phyloP scores from a whole-genome alignment of 352 stramenopile species.

The Globisporangium parvum region DNA sequence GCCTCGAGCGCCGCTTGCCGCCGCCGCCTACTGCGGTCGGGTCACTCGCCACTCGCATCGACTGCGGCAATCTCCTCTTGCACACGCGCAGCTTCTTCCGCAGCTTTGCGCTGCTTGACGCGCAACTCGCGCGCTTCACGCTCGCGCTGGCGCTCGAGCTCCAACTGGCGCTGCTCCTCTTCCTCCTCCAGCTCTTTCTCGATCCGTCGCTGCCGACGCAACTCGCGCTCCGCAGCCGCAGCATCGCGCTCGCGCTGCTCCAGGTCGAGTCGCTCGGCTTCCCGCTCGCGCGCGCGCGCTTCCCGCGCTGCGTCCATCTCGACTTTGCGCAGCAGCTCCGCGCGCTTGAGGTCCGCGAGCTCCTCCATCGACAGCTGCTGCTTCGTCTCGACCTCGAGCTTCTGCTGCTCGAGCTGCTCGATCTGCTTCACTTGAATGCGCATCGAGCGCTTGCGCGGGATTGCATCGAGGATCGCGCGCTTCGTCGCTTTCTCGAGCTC shows the following conservation, averaged over 20 bases:
- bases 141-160: constrained; percentile 38
- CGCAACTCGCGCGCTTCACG: constrained; percentile 46
- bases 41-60: not conserved
- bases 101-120: constrained; percentile 35
- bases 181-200: constrained; percentile 61
- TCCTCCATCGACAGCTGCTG: constrained; percentile 55
- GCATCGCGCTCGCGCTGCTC: constrained; percentile 57
- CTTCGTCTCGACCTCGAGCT: constrained; percentile 47
- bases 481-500: constrained; percentile 71
- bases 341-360: constrained; percentile 61
- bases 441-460: constrained; percentile 76
- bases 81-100: constrained; percentile 18
- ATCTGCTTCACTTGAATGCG: constrained; percentile 84
- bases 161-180: constrained; percentile 17
- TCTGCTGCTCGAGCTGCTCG: constrained; percentile 69
- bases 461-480: constrained; percentile 75
- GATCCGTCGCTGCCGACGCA: constrained; percentile 44
- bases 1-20: too few relatives aligned
- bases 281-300: constrained; percentile 39
- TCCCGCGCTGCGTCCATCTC: constrained; percentile 61
- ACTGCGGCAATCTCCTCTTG: constrained; percentile 8
- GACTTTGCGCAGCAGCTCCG: constrained; percentile 61
- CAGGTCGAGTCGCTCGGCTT: constrained; percentile 37
- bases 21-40: too few relatives aligned
- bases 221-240: constrained; percentile 42